phyloP scores from a whole-genome alignment of 352 stramenopile species.

The Phytophthora ramorum region DNA sequence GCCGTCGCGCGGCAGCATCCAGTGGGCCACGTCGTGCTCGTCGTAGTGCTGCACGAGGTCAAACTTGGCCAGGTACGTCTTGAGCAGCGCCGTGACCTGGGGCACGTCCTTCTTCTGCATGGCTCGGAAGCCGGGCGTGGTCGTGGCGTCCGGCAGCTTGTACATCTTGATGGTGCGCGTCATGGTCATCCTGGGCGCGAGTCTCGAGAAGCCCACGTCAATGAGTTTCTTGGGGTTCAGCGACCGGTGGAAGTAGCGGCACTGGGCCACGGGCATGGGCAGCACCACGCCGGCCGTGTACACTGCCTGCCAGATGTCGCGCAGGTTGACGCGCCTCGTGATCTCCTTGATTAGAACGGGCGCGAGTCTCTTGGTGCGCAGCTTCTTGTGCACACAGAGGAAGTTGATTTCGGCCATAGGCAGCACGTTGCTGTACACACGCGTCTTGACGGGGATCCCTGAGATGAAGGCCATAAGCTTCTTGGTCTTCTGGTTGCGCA shows the following conservation, averaged over 20 bases:
- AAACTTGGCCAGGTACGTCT: slow-evolving; percentile 75
- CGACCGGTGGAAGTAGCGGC: slow-evolving; percentile 98
- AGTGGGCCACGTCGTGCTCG: slow-evolving; percentile 96
- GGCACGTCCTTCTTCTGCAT: slow-evolving; percentile 77
- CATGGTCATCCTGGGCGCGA: slow-evolving; percentile 97
- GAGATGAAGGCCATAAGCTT: slow-evolving; percentile 99
- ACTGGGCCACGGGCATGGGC: slow-evolving; percentile 95
- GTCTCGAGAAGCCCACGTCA: slow-evolving; percentile 96
- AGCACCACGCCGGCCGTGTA: slow-evolving; percentile 99
- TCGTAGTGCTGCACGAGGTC: slow-evolving; percentile 91
- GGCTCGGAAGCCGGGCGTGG: slow-evolving; percentile 55
- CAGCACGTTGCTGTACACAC: slow-evolving; percentile 69
- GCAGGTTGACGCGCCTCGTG: slow-evolving; percentile 97
- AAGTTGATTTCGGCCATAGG: slow-evolving; percentile 99
- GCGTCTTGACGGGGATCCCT: slow-evolving; percentile 93
- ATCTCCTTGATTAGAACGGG: slow-evolving; percentile 99
- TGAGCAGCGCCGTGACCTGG: slow-evolving; percentile 65
- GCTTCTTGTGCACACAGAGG: slow-evolving; percentile 99
- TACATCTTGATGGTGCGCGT: slow-evolving; percentile 93
- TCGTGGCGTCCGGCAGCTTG: slow-evolving; percentile 76
- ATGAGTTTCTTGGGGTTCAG: slow-evolving; percentile 99
- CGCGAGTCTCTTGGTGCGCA: slow-evolving; percentile 95
- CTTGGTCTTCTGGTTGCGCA: slow-evolving; percentile 91
- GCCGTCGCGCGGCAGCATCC: slow-evolving; percentile 94
- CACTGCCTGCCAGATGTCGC: slow-evolving; percentile 95